Conservation (phyloP, 139 green algal genomes). For the Picocystis salinarum region DNA sequence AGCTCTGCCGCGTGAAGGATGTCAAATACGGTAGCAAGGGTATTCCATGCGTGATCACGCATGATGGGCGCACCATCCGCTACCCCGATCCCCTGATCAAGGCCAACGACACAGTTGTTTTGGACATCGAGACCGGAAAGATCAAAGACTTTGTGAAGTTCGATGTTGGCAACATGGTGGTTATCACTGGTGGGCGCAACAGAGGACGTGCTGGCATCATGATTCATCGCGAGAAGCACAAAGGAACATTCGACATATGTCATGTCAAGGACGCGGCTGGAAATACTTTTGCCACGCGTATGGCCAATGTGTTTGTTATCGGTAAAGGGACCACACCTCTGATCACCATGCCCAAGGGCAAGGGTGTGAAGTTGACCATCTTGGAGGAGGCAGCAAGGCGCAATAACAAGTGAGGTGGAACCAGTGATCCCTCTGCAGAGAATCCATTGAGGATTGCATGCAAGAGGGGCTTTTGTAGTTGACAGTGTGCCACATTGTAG, state of each 20-base stretch:
- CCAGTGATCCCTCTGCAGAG: too few relatives aligned
- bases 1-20: slow-evolving; percentile 83
- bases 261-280: slow-evolving; percentile 84
- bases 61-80: slow-evolving; percentile 93
- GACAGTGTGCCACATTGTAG: too few relatives aligned
- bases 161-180: slow-evolving; percentile 82
- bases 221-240: slow-evolving; percentile 89
- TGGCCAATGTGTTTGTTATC: slow-evolving; percentile 93
- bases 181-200: slow-evolving; percentile 84
- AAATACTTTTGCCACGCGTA: slow-evolving; percentile 82
- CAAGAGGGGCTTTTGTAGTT: too few relatives aligned
- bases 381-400: slow-evolving; percentile 90
- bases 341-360: slow-evolving; percentile 94
- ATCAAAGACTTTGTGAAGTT: slow-evolving; percentile 91
- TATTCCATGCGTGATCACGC: slow-evolving; percentile 80
- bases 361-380: slow-evolving; percentile 86
- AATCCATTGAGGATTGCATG: too few relatives aligned
- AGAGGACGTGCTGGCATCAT: slow-evolving; percentile 79
- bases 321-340: slow-evolving; percentile 89
- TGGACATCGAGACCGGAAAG: slow-evolving; percentile 94
- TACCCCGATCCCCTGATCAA: slow-evolving; percentile 95
- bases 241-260: slow-evolving; percentile 80
- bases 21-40: slow-evolving; percentile 62
- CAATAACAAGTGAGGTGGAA: too few relatives aligned
- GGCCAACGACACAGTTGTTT: slow-evolving; percentile 87